Conservation (phyloP, 2,329 filamentous ascomycete genomes). For the Sporothrix schenckii region DNA sequence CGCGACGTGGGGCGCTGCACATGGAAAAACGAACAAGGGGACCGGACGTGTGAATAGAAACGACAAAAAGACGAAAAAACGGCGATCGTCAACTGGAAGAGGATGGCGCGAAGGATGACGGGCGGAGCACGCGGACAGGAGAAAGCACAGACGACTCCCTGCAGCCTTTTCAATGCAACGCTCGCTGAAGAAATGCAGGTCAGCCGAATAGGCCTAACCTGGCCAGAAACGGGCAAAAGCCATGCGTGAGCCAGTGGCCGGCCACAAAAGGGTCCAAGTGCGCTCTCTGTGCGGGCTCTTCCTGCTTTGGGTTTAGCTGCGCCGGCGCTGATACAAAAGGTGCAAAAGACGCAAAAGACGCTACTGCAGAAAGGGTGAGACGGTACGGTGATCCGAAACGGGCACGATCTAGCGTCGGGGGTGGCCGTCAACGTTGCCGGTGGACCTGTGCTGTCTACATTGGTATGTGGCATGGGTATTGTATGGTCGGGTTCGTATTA, state of each 20-base stretch:
- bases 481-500: background rate
- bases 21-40: background rate
- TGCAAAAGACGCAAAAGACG: background rate
- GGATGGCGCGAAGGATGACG: background rate
- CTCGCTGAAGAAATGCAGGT: slow-evolving; percentile 14
- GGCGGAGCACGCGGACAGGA: background rate
- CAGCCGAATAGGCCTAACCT: too few relatives aligned
- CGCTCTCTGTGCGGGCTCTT: background rate
- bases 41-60: background rate
- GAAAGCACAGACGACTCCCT: background rate
- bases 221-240: background rate
- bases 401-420: too few relatives aligned
- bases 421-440: too few relatives aligned
- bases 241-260: background rate
- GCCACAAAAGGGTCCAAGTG: background rate
- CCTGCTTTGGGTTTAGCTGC: slow-evolving; percentile 4
- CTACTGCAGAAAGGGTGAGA: background rate
- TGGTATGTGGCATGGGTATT: slow-evolving; percentile 2
- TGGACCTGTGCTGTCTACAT: too few relatives aligned
- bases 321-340: background rate
- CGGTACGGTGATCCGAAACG: background rate
- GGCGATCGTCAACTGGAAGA: too few relatives aligned
- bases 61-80: background rate
- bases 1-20: background rate
- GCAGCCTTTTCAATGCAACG: background rate